phyloP scores from a whole-genome alignment of 306 rosid species.

The Trifolium dubium region DNA sequence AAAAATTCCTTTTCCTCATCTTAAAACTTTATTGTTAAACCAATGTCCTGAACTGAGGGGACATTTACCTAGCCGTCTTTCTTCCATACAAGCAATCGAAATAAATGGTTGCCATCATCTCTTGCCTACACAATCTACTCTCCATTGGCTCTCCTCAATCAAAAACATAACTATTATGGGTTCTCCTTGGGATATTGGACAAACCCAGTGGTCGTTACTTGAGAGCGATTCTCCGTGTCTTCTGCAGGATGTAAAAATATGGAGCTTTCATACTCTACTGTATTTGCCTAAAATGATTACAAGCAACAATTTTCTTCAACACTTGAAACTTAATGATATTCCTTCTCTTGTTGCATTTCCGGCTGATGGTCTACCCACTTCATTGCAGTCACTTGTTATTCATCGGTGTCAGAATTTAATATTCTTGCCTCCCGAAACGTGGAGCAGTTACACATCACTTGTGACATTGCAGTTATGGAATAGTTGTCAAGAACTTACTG shows the following conservation, averaged over 20 bases:
- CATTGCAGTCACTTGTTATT: not conserved
- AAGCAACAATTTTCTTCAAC: not conserved
- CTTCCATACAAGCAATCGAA: not conserved
- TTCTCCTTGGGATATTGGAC: too few species aligned
- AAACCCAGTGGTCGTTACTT: not conserved
- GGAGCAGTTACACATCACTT: too few species aligned
- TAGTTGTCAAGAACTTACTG: not conserved
- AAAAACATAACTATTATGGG: not conserved
- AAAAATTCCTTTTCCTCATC: not conserved
- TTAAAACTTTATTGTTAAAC: not conserved
- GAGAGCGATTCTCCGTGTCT: not conserved
- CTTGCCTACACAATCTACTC: not conserved
- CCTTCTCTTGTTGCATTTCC: not conserved
- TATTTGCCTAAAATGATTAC: not conserved
- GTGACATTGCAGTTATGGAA: not conserved
- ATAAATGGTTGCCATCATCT: not conserved
- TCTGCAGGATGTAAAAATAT: not conserved
- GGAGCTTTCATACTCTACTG: not conserved
- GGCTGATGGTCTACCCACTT: not conserved
- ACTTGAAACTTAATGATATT: not conserved
- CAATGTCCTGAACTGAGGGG: not conserved
- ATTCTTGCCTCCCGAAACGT: conserved; percentile 2
- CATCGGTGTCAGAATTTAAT: not conserved
- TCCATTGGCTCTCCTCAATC: not conserved
- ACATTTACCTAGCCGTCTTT: not conserved